Percentiles rank a stretch among this genome's conserved stretches.
Conservation (phyloP, 306 rosid genomes). For the Prunus mira region DNA sequence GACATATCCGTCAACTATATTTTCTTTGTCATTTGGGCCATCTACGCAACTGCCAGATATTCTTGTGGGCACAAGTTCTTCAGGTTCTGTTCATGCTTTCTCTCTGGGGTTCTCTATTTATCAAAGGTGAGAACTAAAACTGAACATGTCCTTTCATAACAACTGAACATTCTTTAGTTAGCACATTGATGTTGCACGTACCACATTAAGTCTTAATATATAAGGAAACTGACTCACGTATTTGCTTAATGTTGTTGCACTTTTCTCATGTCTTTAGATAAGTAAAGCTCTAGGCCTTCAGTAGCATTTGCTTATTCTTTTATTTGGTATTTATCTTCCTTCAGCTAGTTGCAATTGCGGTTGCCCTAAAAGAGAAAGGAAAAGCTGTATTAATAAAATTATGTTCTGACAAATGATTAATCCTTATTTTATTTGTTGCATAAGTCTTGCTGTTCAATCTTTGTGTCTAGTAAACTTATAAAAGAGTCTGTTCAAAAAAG, state of each 20-base stretch:
- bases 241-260: background rate
- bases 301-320: background rate
- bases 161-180: too few relatives aligned
- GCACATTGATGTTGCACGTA: background rate
- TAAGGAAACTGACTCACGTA: background rate
- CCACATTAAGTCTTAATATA: background rate
- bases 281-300: background rate
- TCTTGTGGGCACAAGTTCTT: constrained; percentile 85
- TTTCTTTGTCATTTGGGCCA: constrained; percentile 85
- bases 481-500: background rate
- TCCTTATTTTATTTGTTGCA: background rate
- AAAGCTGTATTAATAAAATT: background rate
- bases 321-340: background rate
- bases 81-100: constrained; percentile 92
- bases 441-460: background rate
- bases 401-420: background rate
- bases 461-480: background rate
- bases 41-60: constrained; percentile 75
- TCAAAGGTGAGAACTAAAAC: constrained; percentile 57
- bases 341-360: background rate
- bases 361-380: background rate
- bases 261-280: background rate
- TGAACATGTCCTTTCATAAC: background rate
- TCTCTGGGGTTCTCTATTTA: constrained; percentile 60
- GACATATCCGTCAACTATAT: constrained; percentile 77